Conservation (phyloP, 441 rosid genomes). For the Cnidoscolus chayamansa region DNA sequence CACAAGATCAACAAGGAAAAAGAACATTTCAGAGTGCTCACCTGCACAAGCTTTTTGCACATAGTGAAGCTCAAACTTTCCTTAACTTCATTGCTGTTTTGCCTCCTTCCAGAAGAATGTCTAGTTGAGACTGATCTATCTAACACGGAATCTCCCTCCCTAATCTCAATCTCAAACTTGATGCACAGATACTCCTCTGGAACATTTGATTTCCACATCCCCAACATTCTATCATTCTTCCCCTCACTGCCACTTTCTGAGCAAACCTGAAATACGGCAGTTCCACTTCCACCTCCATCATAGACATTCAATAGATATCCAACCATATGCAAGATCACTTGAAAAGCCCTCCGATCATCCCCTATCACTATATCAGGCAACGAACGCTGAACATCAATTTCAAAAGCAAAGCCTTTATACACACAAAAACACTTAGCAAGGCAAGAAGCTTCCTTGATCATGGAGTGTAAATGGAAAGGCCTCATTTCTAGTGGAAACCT, state of each 20-base stretch:
- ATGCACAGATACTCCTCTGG: constrained; percentile 56
- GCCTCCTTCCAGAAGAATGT: constrained; percentile 38
- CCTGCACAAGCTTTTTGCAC: constrained; percentile 92
- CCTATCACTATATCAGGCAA: constrained; percentile 77
- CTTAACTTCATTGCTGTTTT: constrained; percentile 44
- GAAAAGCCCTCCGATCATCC: constrained; percentile 73
- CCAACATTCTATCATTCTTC: constrained; percentile 60
- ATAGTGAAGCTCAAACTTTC: constrained; percentile 77
- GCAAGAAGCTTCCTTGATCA: constrained; percentile 73
- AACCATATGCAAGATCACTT: constrained; percentile 80
- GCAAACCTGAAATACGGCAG: constrained; percentile 48
- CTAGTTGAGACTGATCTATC: constrained; percentile 40
- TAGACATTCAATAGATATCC: constrained; percentile 57
- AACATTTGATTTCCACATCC: constrained; percentile 59
- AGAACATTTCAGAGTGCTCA: constrained; percentile 23
- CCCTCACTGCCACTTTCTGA: constrained; percentile 60
- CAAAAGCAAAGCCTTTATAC: constrained; percentile 51
- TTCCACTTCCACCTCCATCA: constrained; percentile 48
- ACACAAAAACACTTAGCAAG: constrained; percentile 78
- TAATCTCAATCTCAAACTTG: constrained; percentile 66
- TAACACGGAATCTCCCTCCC: constrained; percentile 31
- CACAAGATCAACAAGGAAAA: background rate
- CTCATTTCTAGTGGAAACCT: constrained; percentile 62
- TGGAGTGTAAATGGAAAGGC: constrained; percentile 58
- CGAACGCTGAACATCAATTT: constrained; percentile 56